Base-by-base conservation (phyloP, 495 filamentous ascomycete genomes). In the Aspergillus panamensis region DNA sequence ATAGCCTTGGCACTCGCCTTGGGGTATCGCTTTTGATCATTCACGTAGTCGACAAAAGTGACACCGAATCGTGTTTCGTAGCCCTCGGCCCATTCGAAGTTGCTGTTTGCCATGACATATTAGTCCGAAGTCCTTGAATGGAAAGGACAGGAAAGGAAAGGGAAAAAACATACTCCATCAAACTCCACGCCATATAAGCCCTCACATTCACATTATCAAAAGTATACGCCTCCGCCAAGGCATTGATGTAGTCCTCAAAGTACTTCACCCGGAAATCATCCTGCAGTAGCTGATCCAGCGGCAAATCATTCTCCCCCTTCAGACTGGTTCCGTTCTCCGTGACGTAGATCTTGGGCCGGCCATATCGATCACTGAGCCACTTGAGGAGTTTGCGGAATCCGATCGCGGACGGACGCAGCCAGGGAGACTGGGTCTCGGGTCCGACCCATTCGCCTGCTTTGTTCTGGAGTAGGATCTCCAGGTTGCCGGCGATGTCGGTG, bases 51-150 rank as follows among this genome's bases (percentile, higher is more conserved):
- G 39, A 91, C 87, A 68, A 78, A 90, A 6, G 87, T 90, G 45
- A 91, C 86, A 39, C 88, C 87, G 63, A 92, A 92, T 20, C 87
- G 79, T n/a, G 88, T 89, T 71, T 89, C 85, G 69, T 90, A 91
- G n/a, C 88, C 87, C 63, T 92, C 88, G 48, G 88, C 87, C 80
- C 79, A 82, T 51, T 82, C 79, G 43, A 81, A 82, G 66, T 82
- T 82, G 58, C 78, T 81, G 35, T 16, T 43, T 19, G 6, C 6
- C 19, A 53, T 50, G 25, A 40, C 8, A 13, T 17, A 52, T 74
- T 48, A 68, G 61, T 14, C 32, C 35, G 12, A 9, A 2, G 7
- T 43, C 47, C n/a, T 17, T 7, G 31, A 9, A 9, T 33, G 49
- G 12, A 19, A 44, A 19, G 20, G 8, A 20, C 5, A 19, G 17